These are phyloP conservation scores for Allium sativum DNA, from an alignment of 106 monocot species.

Conservation along the genomic window DNA sequence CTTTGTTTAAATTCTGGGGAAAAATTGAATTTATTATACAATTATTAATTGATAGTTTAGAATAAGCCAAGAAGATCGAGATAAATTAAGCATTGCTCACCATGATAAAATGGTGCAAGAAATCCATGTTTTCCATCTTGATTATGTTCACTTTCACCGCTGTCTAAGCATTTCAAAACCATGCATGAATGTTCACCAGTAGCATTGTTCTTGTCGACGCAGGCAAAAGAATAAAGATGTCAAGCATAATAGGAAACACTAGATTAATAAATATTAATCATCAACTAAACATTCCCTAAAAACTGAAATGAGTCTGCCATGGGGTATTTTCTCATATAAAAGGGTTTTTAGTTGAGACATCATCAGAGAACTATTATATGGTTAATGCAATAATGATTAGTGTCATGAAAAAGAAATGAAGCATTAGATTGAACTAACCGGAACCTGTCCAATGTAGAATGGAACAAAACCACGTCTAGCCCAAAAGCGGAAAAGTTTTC, in stretches of 20 bases:
- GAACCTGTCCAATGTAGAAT: conserved; percentile 87
- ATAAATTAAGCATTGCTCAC: conserved; percentile 20
- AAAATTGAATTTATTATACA: conserved; percentile 4
- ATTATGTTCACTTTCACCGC: conserved; percentile 52
- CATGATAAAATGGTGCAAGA: conserved; percentile 77
- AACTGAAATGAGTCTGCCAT: no score
- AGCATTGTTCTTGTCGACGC: conserved; percentile 54
- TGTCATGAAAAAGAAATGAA: conserved; percentile 4
- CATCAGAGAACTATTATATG: no score
- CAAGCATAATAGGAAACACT: background rate
- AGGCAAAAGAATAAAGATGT: conserved; percentile 2
- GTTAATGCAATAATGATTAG: no score
- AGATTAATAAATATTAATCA: no score
- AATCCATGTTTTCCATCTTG: conserved; percentile 49
- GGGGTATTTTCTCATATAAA: no score
- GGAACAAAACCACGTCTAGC: conserved; percentile 67
- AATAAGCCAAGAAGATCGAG: background rate
- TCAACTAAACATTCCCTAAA: no score
- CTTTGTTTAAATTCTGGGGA: conserved; percentile 65
- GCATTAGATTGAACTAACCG: conserved; percentile 29
- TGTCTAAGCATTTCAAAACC: conserved; percentile 72
- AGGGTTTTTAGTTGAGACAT: no score
- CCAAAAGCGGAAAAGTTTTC: conserved; percentile 84
- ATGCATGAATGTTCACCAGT: conserved; percentile 96
- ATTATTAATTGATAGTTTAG: background rate